Evolutionary conservation across 345 rosid species (phyloP).

Genomic region (Erodium maritimum): DNA sequence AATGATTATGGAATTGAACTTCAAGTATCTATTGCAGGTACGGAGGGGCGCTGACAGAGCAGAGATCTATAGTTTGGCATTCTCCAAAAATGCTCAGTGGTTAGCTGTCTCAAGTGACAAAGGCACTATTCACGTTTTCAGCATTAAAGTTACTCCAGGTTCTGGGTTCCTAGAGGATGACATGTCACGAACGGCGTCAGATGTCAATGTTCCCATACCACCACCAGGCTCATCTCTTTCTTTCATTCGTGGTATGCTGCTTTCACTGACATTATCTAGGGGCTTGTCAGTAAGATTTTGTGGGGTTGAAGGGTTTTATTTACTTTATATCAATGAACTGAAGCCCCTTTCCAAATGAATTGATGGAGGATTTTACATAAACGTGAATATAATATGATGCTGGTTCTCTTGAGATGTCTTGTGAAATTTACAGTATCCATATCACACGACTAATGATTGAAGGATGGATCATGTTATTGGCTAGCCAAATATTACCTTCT

Average conservation of each 20-base stretch:
- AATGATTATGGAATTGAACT: background rate
- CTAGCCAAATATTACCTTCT: too few relatives aligned
- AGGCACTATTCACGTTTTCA: conserved; percentile 92
- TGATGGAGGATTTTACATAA: background rate
- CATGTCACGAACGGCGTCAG: conserved; percentile 22
- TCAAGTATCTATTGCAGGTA: conserved; percentile 27
- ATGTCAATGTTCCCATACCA: conserved; percentile 19
- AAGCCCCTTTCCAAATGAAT: background rate
- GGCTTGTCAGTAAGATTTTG: background rate
- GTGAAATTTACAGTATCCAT: too few relatives aligned
- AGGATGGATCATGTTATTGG: too few relatives aligned
- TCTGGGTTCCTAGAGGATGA: conserved; percentile 32
- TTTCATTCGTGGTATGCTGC: conserved; percentile 56
- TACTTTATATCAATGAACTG: background rate
- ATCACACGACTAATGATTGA: too few relatives aligned
- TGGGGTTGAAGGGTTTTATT: background rate
- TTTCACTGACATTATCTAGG: background rate
- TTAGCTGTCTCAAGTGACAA: conserved; percentile 96
- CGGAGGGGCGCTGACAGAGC: conserved; percentile 99
- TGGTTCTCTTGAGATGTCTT: too few relatives aligned
- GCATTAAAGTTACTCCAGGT: conserved; percentile 65
- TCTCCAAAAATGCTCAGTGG: conserved; percentile 80
- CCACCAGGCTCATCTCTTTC: conserved; percentile 55
- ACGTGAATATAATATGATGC: too few relatives aligned
- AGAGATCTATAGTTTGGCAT: conserved; percentile 88